phyloP scores from a whole-genome alignment of 495 filamentous ascomycete genomes.

The Glarea lozoyensis region DNA sequence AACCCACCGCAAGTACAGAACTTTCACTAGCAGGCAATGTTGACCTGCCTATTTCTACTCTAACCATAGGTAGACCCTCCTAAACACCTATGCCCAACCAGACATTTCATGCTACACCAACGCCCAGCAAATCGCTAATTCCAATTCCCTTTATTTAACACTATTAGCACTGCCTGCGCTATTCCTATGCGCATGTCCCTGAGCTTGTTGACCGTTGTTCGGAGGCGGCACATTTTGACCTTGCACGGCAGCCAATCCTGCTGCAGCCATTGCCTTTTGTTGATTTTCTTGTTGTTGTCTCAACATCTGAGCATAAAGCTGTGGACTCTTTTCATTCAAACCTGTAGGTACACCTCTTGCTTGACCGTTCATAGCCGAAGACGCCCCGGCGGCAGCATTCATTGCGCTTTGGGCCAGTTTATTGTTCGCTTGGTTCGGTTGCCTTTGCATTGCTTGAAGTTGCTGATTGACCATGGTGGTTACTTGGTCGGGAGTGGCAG shows the following conservation, averaged over 20 bases:
- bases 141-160: constrained; percentile 6
- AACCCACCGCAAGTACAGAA: not conserved
- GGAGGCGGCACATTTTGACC: not conserved
- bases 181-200: constrained; percentile 14
- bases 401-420: constrained; percentile 42
- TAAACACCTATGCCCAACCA: not conserved
- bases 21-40: not conserved
- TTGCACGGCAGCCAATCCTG: constrained; percentile 1
- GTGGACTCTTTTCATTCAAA: constrained; percentile 43
- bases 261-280: constrained; percentile 6
- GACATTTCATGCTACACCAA: not conserved
- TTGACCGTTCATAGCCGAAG: constrained; percentile 22
- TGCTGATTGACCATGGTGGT: constrained; percentile 53
- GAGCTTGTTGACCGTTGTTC: constrained; percentile 1
- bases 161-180: constrained; percentile 15
- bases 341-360: constrained; percentile 31
- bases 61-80: not conserved
- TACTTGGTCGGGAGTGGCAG: constrained; percentile 48
- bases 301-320: constrained; percentile 67
- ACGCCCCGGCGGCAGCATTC: constrained; percentile 53
- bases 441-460: no score
- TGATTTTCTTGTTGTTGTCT: constrained; percentile 51
- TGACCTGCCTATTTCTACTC: constrained; percentile 1
- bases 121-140: not conserved
- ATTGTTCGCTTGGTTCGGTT: constrained; percentile 10